A percentile compares a stretch with the other conserved stretches of the same genome.
Conservation (phyloP, 1,284 basidiomycete genomes). For the Termitomyces sp. region DNA sequence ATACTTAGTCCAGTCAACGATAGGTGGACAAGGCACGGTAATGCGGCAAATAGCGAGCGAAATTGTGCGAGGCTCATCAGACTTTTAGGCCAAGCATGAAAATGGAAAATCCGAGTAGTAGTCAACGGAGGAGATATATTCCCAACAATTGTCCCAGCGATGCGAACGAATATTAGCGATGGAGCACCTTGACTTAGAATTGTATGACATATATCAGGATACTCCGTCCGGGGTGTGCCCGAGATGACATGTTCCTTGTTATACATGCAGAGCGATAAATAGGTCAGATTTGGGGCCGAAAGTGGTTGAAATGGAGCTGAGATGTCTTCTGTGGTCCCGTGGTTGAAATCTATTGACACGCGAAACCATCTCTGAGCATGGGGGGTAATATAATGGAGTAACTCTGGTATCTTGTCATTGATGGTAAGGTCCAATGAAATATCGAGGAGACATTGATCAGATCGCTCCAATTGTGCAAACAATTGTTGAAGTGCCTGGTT, state of each 20-base stretch:
- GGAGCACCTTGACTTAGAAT: constrained; percentile 31
- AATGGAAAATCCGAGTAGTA: constrained; percentile 33
- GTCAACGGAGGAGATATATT: constrained; percentile 33
- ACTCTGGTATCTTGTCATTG: constrained; percentile 18
- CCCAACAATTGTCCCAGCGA: constrained; percentile 37
- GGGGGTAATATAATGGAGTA: constrained; percentile 23
- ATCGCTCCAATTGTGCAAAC: constrained; percentile 29
- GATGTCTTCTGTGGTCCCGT: constrained; percentile 23
- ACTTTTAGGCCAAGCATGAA: constrained; percentile 35
- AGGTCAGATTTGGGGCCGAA: constrained; percentile 29
- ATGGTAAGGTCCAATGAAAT: constrained; percentile 27
- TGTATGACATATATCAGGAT: constrained; percentile 22
- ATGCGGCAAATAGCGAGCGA: constrained; percentile 25
- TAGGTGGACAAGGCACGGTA: constrained; percentile 33
- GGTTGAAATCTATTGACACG: constrained; percentile 28
- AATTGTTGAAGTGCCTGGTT: constrained; percentile 12
- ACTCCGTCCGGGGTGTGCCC: constrained; percentile 25
- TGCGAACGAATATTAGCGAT: constrained; percentile 32
- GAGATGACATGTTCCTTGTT: constrained; percentile 17
- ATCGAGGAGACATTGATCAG: constrained; percentile 30
- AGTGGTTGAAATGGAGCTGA: constrained; percentile 22
- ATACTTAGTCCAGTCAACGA: constrained; percentile 36
- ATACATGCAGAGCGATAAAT: constrained; percentile 35
- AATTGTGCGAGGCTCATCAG: constrained; percentile 31
- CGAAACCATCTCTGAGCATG: constrained; percentile 35